Percentiles rank a stretch among this genome's conserved stretches.
These are phyloP conservation scores for Hymenotorrendiella dingleyae DNA, from an alignment of 2,329 filamentous ascomycete species.

Conservation along the genomic window DNA sequence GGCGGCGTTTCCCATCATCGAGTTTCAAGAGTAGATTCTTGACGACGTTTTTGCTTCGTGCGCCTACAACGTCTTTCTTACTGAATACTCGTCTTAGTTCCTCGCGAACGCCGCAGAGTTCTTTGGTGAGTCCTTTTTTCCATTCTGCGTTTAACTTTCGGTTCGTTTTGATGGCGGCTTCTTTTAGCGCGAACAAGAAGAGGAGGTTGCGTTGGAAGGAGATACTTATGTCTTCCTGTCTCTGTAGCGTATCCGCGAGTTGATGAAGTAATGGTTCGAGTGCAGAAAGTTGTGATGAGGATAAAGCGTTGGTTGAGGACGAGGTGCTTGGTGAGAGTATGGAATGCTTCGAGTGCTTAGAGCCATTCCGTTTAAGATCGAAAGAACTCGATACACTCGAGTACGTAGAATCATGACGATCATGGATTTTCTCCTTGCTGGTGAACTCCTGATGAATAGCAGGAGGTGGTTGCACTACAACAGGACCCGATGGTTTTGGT, in stretches of 20 bases:
- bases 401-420: slow-evolving; percentile 4
- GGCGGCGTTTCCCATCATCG: background rate
- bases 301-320: background rate
- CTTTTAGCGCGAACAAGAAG: slow-evolving; percentile 5
- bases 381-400: slow-evolving; percentile 1
- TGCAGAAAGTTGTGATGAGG: background rate
- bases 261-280: background rate
- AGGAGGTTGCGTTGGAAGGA: slow-evolving; percentile 4
- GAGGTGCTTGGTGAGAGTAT: background rate
- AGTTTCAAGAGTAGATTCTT: background rate
- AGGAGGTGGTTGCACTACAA: background rate
- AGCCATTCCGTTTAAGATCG: background rate
- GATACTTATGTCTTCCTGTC: background rate
- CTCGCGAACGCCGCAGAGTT: slow-evolving; percentile 3
- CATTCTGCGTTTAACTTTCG: slow-evolving; percentile 1
- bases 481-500: background rate
- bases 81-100: slow-evolving; percentile 3
- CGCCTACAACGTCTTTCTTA: background rate
- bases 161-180: background rate
- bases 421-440: background rate
- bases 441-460: background rate
- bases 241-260: background rate
- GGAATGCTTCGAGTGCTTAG: background rate
- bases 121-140: background rate
- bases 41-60: slow-evolving; percentile 1